Evolutionary conservation across 306 rosid species (phyloP), one percentile per base, ranked within the genome.

Genomic region (Canavalia ensiformis): DNA sequence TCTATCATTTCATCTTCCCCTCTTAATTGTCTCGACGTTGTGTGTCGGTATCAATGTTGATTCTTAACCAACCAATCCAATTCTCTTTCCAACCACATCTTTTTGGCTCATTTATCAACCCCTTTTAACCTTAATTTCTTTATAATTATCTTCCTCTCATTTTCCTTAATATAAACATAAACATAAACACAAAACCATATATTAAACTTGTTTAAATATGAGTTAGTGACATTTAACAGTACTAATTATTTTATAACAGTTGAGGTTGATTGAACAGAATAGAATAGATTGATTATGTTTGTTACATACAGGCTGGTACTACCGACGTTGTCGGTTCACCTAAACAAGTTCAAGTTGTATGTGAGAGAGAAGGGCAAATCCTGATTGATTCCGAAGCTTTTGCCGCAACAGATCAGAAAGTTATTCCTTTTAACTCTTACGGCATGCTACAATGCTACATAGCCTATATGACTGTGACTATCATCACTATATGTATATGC

Each of bases 1-100:
- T 66, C 86, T 18, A 44, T 65, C 49, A 42, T 49, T 41, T 60
- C 83, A 72, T 54, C 70, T 65, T 68, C 55, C 12, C 47, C 45
- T 46, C 58, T 65, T 75, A 55, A 71, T 73, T 80, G 90, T 83
- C 81, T 66, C 65, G 51, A 81, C 55, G 57, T 72, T 82, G 47
- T 79, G 81, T 82, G 90, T 89, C 84, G 82, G 90, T 80, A 73
- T 84, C 86, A 85, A 72, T 85, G 89, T 81, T 83, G 86, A 90
- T 86, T 84, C 91, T 79, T 66, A 69, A 72, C 88, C 88, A 78
- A 84, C 88, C 90, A 79, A 84, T 79, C 78, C 79, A 47, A 79
- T 74, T 59, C 81, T 73, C 75, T 71, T 57, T 68, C 84, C 13
- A 47, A 73, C 80, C 84, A 69, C 84, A 74, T 63, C 63, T 77